Evolutionary conservation across 2,329 filamentous ascomycete species (phyloP).

Genomic region (Ceratocystis lukuohia): DNA sequence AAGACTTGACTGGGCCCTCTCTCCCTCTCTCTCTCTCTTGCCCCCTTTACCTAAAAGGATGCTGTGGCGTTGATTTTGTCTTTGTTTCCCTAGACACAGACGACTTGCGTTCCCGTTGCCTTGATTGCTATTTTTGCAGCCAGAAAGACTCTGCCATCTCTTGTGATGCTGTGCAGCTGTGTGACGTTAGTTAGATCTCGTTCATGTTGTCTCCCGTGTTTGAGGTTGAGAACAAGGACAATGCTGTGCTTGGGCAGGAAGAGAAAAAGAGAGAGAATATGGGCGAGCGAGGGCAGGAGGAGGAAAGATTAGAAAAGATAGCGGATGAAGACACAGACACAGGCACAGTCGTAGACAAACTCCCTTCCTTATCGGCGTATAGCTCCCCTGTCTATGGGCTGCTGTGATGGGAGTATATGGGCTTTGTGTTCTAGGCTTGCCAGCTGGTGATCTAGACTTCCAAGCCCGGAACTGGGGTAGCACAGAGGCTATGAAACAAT

Average conservation of each 20-base stretch:
- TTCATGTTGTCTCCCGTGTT: slow-evolving; percentile 19
- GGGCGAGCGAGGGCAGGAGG: neutral
- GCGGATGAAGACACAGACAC: neutral
- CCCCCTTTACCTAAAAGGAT: neutral
- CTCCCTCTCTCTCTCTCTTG: neutral
- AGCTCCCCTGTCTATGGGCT: too few species aligned
- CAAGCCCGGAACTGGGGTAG: neutral
- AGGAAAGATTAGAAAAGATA: neutral
- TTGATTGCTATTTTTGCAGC: neutral
- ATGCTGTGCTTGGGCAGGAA: neutral
- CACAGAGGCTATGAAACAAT: neutral
- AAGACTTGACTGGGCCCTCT: neutral
- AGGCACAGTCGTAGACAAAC: too few species aligned
- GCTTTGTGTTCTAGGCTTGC: neutral
- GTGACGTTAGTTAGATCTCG: slow-evolving; percentile 16
- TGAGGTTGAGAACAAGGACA: slow-evolving; percentile 14
- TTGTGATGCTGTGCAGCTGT: slow-evolving; percentile 8
- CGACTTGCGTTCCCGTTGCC: neutral
- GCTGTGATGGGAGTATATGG: neutral
- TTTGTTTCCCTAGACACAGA: neutral
- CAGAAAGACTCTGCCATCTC: neutral
- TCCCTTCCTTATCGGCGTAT: too few species aligned
- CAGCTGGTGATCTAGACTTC: neutral
- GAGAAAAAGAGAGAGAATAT: neutral
- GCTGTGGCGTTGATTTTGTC: slow-evolving; percentile 7